Evolutionary conservation across 495 filamentous ascomycete species (phyloP), one percentile per base, ranked within the genome.

Genomic region (Aspergillus egyptiacus): DNA sequence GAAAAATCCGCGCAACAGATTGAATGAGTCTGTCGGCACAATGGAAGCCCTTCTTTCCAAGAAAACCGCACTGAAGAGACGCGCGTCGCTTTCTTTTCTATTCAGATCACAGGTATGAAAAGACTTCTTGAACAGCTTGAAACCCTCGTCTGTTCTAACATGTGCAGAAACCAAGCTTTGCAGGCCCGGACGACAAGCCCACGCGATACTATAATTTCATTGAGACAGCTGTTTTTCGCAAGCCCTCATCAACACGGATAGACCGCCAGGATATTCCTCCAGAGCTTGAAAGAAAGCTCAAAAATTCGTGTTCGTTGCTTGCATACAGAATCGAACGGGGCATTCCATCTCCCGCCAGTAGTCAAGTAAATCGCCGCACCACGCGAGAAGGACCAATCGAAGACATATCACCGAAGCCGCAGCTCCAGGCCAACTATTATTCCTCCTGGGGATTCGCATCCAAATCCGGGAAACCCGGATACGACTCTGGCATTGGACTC

Each of bases 271-370:
- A 55, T 4, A 55, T 63, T 15, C 19, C 51, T 10, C 18, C 49
- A 1, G 43, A 56, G 9, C 18, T 63, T 3, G 57, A 59, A 15
- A 44, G 37, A 0, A 39, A 59, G 7, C 37, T 63, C 3, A 41
- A 50, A 35, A 36, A 51, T 33, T 36, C 60, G 14, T 63, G 60
- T 30, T 43, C 51, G 1, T 34, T 60, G 20, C 60, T 63, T 5
- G 50, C 55, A 11, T 52, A 59, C 42, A 33, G 53, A n/a, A 49
- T 62, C 37, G 51, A 57, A 39, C 48, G 34, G 33, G 59, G 56
- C 2, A 33, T 54, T 17, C 53, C 55, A 4, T 51, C 51, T 8
- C 43, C n/a, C 3, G 10, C 33, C 13, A 37, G 9, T 2, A 31
- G 50, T 19, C 38, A 14, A 36, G 17, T 17, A 18, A 33, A 13